phyloP scores from a whole-genome alignment of 1,139 yeast genomes.

The Diutina rugosa region DNA sequence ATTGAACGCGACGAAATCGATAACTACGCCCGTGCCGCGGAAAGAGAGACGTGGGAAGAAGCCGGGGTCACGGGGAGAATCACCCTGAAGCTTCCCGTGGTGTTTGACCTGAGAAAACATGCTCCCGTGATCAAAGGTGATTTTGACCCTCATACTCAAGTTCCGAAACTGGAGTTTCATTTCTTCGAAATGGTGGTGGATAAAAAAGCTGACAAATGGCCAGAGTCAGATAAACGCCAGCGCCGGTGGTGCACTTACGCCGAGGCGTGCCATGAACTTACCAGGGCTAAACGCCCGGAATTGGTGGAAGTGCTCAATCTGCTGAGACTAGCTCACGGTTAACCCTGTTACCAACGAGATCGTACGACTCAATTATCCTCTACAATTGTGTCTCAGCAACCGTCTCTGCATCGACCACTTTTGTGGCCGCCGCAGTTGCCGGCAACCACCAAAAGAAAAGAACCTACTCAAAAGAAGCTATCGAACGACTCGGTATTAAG shows the following conservation, averaged over 20 bases:
- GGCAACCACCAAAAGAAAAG: too few relatives aligned
- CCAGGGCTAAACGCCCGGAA: constrained; percentile 50
- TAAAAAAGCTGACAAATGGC: constrained; percentile 52
- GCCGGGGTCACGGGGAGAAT: constrained; percentile 76
- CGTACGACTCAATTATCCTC: too few relatives aligned
- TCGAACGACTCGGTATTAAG: too few relatives aligned
- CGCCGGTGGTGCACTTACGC: constrained; percentile 67
- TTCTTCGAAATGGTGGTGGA: constrained; percentile 64
- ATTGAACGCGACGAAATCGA: constrained; percentile 71
- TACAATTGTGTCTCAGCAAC: too few relatives aligned
- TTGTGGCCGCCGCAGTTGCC: too few relatives aligned
- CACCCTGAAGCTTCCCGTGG: constrained; percentile 41
- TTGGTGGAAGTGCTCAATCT: constrained; percentile 41
- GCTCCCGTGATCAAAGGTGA: constrained; percentile 32
- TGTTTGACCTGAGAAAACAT: constrained; percentile 55
- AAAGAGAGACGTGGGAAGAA: constrained; percentile 95
- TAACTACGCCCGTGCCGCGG: constrained; percentile 42
- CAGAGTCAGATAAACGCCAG: constrained; percentile 49
- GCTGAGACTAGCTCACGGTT: not conserved
- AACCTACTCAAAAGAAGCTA: too few relatives aligned
- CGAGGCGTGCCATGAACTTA: constrained; percentile 58
- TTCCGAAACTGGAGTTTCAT: constrained; percentile 72
- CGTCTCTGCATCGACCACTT: too few relatives aligned
- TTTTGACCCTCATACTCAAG: constrained; percentile 22
- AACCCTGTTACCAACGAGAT: too few relatives aligned